Evolutionary conservation across 1,139 yeast species (phyloP).

Genomic region (Tardiomyces blankii): DNA sequence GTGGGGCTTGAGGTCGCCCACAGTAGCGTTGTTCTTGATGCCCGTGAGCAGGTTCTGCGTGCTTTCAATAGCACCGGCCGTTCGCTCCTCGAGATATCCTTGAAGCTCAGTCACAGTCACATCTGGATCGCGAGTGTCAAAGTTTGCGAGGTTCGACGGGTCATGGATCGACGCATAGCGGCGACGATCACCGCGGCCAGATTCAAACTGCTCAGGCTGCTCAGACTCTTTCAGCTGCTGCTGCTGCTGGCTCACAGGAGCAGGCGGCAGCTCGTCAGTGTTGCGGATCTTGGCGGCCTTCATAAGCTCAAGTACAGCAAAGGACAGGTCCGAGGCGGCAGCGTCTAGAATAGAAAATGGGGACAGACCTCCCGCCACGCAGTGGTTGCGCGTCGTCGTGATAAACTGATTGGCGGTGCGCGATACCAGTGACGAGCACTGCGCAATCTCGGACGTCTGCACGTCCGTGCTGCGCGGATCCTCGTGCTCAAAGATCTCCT

Average conservation of each 20-base stretch:
- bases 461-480: slow-evolving; percentile 11
- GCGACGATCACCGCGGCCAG: background rate
- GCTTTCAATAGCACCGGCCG: slow-evolving; percentile 82
- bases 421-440: slow-evolving; percentile 34
- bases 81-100: slow-evolving; percentile 83
- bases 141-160: slow-evolving; percentile 25
- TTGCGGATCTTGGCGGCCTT: slow-evolving; percentile 40
- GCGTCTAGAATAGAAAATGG: slow-evolving; percentile 71
- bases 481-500: slow-evolving; percentile 30
- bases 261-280: background rate
- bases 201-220: no score
- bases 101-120: slow-evolving; percentile 77
- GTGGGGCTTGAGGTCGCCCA: slow-evolving; percentile 61
- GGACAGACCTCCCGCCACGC: slow-evolving; percentile 48
- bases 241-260: slow-evolving; percentile 1
- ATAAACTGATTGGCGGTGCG: slow-evolving; percentile 69
- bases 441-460: slow-evolving; percentile 15
- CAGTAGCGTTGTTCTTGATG: slow-evolving; percentile 45
- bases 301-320: slow-evolving; percentile 62
- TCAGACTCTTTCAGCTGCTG: background rate
- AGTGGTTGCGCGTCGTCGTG: slow-evolving; percentile 69
- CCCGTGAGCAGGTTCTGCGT: slow-evolving; percentile 63
- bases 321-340: slow-evolving; percentile 65
- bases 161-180: background rate
- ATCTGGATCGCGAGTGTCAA: slow-evolving; percentile 79